Base-by-base conservation (phyloP, 495 filamentous ascomycete species). In the Neurospora tetraspora region DNA sequence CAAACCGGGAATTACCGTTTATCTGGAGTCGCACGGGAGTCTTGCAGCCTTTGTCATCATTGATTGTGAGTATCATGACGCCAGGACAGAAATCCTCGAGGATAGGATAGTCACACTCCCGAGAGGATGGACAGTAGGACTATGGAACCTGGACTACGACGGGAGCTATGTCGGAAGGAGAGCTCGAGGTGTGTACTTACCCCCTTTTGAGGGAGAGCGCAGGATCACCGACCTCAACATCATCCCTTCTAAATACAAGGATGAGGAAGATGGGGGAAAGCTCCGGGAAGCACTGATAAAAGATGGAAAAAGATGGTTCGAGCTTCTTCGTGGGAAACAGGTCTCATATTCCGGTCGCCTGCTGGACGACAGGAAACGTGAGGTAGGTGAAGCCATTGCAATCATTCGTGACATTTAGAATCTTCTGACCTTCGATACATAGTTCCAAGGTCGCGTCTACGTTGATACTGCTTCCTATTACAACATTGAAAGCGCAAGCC, bases 111-210 rank as follows among this genome's bases (percentile, higher is more conserved):
- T 36, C 34, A 3, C 34, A 36, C 4, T 36, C 34, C 34, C 34
- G 34, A 36, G 34, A 36, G 34, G 34, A 36, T 36, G 34, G 34
- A 36, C 34, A 36, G 34, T 36, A 36, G 4, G 34, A 36, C 34
- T 10, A 8, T 38, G 39, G 39, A 40, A 16, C 4, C 4, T 43
- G 5, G 16, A 18, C 0, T 43, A 8, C 6, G 42, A 43, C 18
- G 42, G 42, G 6, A 43, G 0, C 5, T 43, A 3, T 3, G 42
- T 43, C 2, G 42, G 42, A 3, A n/a, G 42, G 3, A 2, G 2
- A 3, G 42, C 16, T 0, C 1, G 2, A 43, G 2, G 3, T 1
- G 18, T 8, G 16, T n/a, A n/a, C 6, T 0, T 43, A 0, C 42
- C 42, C 2, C 42, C 16, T 3, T 43, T 43, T n/a, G 42, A 9